Evolutionary conservation across 352 stramenopile genomes (phyloP), one percentile per base, ranked within the genome.

Genomic region (Phytophthora hibernalis): DNA sequence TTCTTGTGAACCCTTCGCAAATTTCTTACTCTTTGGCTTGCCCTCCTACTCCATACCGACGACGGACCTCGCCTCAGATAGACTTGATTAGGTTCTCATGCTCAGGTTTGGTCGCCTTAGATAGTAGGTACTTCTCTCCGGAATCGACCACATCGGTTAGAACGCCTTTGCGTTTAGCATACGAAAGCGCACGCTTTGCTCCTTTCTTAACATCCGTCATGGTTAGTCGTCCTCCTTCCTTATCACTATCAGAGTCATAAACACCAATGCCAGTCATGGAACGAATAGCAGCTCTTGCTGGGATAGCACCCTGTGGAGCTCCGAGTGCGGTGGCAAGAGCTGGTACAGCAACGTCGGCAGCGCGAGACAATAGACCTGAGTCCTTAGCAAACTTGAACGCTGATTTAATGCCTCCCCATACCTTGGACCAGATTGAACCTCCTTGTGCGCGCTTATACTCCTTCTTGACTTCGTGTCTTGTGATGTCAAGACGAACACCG

Each of bases 381-480:
- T 68, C 61, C 30, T 68, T 68, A 18, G 50, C 63, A 18, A 64
- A 66, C 20, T 63, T 62, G 30, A 67, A 62, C 7, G 9, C 65
- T 1, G 28, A 40, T 33, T 72, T 72, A 22, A 72, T 61, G 1
- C 55, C 55, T 35, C 30, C 37, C 64, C 64, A 67, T 16, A 72
- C 49, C 18, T 60, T 63, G 12, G 28, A 20, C 55, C 58, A 73
- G 11, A 65, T 56, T 2, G 51, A 63, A 24, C 42, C 51, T 24
- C 48, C 37, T 31, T 61, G 38, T 3, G n/a, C 20, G 0, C 20
- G 11, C 24, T 54, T 58, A 15, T 37, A 21, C 11, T 30, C 26
- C 55, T 68, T 28, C 20, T 40, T 30, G 28, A 50, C 49, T 33
- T 68, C 48, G 15, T 45, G 18, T 10, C 33, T 15, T 5, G 52